Evolutionary conservation across 2,329 filamentous ascomycete genomes (phyloP).

Genomic region (Aspergillus thermomutatus): DNA sequence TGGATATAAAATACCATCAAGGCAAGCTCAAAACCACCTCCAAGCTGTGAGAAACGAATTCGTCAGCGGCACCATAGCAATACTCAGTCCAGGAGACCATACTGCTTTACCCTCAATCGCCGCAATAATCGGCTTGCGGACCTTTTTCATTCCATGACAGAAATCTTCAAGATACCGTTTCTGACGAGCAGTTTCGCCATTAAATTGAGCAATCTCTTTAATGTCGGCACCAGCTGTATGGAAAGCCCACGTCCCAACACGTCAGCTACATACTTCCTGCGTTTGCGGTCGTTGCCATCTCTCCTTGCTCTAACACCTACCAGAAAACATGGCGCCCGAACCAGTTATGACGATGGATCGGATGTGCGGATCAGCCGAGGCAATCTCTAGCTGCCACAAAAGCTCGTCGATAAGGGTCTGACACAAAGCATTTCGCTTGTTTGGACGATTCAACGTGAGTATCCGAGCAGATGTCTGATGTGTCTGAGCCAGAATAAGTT

Average conservation of each 20-base stretch:
- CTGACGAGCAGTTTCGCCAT: conserved; percentile 2
- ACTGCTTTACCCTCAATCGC: conserved; percentile 10
- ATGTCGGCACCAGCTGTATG: conserved; percentile 10
- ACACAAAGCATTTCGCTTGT: conserved; percentile 8
- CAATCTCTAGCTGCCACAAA: not conserved
- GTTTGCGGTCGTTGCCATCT: no score
- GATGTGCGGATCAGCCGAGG: not conserved
- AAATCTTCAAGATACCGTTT: conserved; percentile 7
- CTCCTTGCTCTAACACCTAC: not conserved
- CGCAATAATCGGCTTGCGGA: conserved; percentile 8
- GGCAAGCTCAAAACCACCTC: conserved; percentile 10
- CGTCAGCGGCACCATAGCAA: not conserved
- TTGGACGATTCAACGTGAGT: conserved; percentile 4
- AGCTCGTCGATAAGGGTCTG: conserved; percentile 4
- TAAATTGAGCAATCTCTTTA: conserved; percentile 6
- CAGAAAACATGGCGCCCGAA: conserved; percentile 5
- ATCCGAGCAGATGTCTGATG: not conserved
- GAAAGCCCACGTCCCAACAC: not conserved
- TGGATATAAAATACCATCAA: conserved; percentile 2
- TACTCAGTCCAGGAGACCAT: not conserved
- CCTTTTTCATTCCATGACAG: conserved; percentile 3
- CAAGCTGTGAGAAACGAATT: not conserved
- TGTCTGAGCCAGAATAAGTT: not conserved
- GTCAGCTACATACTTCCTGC: no score
- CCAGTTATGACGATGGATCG: conserved; percentile 5